Base-by-base conservation (phyloP, 2,329 filamentous ascomycete species). In the Talaromyces marneffei region DNA sequence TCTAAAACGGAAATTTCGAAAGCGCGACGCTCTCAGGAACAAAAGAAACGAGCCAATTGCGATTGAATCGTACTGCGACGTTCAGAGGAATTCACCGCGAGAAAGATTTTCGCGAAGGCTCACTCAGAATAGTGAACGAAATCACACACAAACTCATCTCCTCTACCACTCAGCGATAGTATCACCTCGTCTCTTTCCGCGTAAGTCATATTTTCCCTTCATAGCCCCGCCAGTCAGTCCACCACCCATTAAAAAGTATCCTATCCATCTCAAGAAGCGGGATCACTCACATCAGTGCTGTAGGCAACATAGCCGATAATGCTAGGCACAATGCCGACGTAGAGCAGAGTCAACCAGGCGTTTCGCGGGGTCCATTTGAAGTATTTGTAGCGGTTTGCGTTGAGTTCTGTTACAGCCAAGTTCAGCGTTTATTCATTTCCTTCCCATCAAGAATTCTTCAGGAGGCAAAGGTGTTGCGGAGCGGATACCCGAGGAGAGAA, bases 341-440 rank as follows among this genome's bases (percentile, higher is more conserved):
- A 97, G 66, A 88, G 81, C 73, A 97, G 85, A 4, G 88, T 87
- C 71, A 97, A 77, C 79, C 85, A 86, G 31, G 91, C 91, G 50
- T 91, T 96, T 71, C 89, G 84, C 57, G 86, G 84, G 37, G 89
- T 97, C 91, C 91, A 97, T 77, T 91, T 85, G 85, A 97, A 99
- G 85, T 91, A 96, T 79, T 91, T 91, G 85, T 92, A 88, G 67
- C 94, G 89, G 81, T 90, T 91, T 71, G 84, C 81, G 71, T 84
- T 85, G 86, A 97, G 90, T 75, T 89, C 92, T 96, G 71, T 14
- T n/a, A 12, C 10, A 3, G 12, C 18, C 12, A 55, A 12, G 40
- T 12, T 48, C 16, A 48, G 44, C 4, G 8, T 50, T 10, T 4
- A 12, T 10, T n/a, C 46, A 20, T 12, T 3, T 20, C n/a, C 7